Evolutionary conservation across 1,139 yeast genomes (phyloP).

Genomic region (Sugiyamaella japonica): DNA sequence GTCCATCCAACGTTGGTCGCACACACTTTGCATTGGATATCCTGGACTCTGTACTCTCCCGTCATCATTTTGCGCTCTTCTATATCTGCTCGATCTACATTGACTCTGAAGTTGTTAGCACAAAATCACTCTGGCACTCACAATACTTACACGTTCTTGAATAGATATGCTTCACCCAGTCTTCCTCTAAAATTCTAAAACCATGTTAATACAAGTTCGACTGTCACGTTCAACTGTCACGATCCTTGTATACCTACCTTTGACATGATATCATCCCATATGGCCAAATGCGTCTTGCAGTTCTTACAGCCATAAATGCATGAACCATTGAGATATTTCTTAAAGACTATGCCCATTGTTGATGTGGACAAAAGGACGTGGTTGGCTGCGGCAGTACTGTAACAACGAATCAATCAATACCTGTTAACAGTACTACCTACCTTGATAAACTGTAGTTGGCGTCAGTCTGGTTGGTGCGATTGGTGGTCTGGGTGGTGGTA

Average conservation of each 20-base stretch:
- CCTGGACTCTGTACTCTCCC: slow-evolving; percentile 65
- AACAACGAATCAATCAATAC: background rate
- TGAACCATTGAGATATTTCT: slow-evolving; percentile 36
- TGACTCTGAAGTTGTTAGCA: slow-evolving; percentile 30
- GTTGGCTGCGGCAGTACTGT: slow-evolving; percentile 11
- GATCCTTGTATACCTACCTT: slow-evolving; percentile 30
- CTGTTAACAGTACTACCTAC: slow-evolving; percentile 9
- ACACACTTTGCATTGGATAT: slow-evolving; percentile 69
- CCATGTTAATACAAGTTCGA: background rate
- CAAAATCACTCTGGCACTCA: slow-evolving; percentile 18
- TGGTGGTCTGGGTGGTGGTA: no score
- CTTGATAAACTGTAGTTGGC: no score
- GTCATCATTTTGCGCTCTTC: slow-evolving; percentile 60
- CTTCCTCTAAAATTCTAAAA: slow-evolving; percentile 43
- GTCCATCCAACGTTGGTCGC: slow-evolving; percentile 69
- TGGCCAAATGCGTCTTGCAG: slow-evolving; percentile 45
- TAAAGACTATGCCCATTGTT: slow-evolving; percentile 41
- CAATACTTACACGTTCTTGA: slow-evolving; percentile 38
- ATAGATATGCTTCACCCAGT: slow-evolving; percentile 45
- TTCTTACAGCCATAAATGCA: slow-evolving; percentile 43
- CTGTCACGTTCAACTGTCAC: slow-evolving; percentile 19
- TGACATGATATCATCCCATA: slow-evolving; percentile 40
- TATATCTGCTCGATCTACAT: slow-evolving; percentile 37
- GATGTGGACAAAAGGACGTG: background rate
- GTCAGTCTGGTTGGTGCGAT: no score